Conservation (phyloP, 2,329 filamentous ascomycete genomes). For the Mycocentrospora acerina region DNA sequence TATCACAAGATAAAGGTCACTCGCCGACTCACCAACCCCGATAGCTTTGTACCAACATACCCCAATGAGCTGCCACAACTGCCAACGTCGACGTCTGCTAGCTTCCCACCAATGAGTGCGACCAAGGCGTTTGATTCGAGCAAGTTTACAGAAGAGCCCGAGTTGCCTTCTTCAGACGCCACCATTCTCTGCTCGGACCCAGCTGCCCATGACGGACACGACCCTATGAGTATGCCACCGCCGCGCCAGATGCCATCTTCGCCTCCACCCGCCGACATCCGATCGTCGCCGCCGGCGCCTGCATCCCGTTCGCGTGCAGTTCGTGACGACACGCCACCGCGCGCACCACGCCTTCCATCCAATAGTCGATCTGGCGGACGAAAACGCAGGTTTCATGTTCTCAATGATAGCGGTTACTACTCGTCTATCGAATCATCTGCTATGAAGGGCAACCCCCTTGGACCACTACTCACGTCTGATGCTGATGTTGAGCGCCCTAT, state of each 20-base stretch:
- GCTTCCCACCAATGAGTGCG: conserved; percentile 39
- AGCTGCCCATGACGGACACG: conserved; percentile 50
- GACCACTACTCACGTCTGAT: conserved; percentile 72
- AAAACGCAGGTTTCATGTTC: conserved; percentile 75
- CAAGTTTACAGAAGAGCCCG: conserved; percentile 54
- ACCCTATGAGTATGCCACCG: conserved; percentile 46
- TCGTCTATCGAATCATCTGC: conserved; percentile 93
- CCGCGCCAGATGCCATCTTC: conserved; percentile 62
- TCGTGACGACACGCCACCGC: conserved; percentile 75
- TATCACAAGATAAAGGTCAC: conserved; percentile 85
- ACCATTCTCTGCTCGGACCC: conserved; percentile 55
- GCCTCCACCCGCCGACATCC: conserved; percentile 70
- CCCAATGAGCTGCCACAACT: conserved; percentile 38
- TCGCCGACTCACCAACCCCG: conserved; percentile 54
- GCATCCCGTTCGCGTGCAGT: conserved; percentile 59
- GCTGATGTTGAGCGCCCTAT: conserved; percentile 72
- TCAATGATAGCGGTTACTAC: conserved; percentile 96
- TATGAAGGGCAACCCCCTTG: conserved; percentile 67
- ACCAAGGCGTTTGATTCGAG: conserved; percentile 51
- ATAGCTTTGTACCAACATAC: conserved; percentile 36
- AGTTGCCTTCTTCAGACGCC: conserved; percentile 52
- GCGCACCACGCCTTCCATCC: conserved; percentile 60
- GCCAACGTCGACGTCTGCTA: conserved; percentile 41
- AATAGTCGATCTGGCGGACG: conserved; percentile 68
- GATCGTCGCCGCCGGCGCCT: conserved; percentile 92